These are phyloP conservation scores for Suillus variegatus DNA, from an alignment of 768 basidiomycete genomes.

Conservation along the genomic window DNA sequence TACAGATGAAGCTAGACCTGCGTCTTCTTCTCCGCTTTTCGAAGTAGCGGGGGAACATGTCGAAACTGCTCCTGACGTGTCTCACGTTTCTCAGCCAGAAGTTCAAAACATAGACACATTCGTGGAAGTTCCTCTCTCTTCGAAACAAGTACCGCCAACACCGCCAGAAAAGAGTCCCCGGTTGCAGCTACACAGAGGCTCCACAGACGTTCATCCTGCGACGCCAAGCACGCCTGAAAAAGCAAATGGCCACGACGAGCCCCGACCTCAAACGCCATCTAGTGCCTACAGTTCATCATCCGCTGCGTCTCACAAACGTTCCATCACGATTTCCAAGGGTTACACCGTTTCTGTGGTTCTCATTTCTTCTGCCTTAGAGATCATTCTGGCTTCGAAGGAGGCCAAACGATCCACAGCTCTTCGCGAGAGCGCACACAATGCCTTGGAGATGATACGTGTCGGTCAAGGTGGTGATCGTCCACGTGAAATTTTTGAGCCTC, in stretches of 20 bases:
- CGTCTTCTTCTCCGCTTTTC: background rate
- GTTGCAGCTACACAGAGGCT: conserved; percentile 8
- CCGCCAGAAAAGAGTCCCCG: conserved; percentile 7
- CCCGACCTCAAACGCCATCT: conserved; percentile 22
- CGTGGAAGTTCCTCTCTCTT: background rate
- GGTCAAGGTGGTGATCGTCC: conserved; percentile 76
- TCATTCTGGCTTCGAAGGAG: conserved; percentile 84
- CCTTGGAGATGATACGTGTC: conserved; percentile 77
- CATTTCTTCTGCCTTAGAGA: conserved; percentile 83
- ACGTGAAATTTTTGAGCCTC: conserved; percentile 92
- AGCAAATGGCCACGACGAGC: conserved; percentile 19
- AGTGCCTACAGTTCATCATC: conserved; percentile 11
- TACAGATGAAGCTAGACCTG: background rate
- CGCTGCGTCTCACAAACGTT: conserved; percentile 47
- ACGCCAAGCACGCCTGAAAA: conserved; percentile 10
- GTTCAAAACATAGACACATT: background rate
- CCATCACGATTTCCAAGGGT: conserved; percentile 66
- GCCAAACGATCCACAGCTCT: conserved; percentile 82
- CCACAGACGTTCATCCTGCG: conserved; percentile 2
- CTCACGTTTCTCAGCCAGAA: background rate
- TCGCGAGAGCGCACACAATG: conserved; percentile 78
- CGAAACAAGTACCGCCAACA: conserved; percentile 12
- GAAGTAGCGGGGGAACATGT: background rate
- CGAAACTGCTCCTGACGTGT: background rate
- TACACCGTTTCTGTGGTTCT: conserved; percentile 77